Evolutionary conservation across 2,329 filamentous ascomycete species (phyloP).

Genomic region (Beauveria varroae): DNA sequence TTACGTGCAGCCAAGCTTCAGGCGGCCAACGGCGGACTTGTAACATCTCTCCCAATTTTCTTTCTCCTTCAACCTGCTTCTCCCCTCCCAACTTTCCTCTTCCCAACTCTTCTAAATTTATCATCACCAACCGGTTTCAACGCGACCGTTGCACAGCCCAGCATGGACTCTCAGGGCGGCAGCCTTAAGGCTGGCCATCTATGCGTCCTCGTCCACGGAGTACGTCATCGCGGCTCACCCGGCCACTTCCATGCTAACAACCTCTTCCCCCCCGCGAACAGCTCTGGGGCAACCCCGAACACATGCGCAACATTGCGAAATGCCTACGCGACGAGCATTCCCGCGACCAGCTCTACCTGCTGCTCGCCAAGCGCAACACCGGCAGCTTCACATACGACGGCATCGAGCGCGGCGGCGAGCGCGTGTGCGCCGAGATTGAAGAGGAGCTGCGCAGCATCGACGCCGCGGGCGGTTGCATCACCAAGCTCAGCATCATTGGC

Average conservation of each 20-base stretch:
- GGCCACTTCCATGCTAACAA: not conserved
- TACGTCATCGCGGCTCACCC: conserved; percentile 32
- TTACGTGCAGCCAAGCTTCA: not conserved
- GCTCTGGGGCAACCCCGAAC: conserved; percentile 72
- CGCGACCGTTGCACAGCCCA: not conserved
- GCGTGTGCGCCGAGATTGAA: conserved; percentile 60
- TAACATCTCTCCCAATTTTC: not conserved
- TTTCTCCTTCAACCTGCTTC: not conserved
- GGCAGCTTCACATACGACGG: conserved; percentile 67
- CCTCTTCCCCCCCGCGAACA: conserved; percentile 22
- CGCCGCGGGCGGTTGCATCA: conserved; percentile 60
- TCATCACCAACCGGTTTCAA: not conserved
- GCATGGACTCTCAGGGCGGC: conserved; percentile 37
- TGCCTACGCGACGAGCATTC: conserved; percentile 54
- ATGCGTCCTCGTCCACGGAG: conserved; percentile 70
- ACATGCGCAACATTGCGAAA: conserved; percentile 62
- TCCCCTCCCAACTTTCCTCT: no score
- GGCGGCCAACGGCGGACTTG: not conserved
- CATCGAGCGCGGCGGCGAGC: conserved; percentile 60
- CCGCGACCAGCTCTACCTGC: conserved; percentile 58
- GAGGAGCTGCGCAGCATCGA: conserved; percentile 51
- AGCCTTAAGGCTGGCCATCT: conserved; percentile 57
- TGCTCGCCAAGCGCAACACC: conserved; percentile 65
- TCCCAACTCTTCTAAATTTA: not conserved
- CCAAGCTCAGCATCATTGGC: conserved; percentile 77